Percentiles rank a stretch among this genome's conserved stretches.
Conservation (phyloP, 2,329 filamentous ascomycete genomes). For the Mycosphaerelloides madeirae region DNA sequence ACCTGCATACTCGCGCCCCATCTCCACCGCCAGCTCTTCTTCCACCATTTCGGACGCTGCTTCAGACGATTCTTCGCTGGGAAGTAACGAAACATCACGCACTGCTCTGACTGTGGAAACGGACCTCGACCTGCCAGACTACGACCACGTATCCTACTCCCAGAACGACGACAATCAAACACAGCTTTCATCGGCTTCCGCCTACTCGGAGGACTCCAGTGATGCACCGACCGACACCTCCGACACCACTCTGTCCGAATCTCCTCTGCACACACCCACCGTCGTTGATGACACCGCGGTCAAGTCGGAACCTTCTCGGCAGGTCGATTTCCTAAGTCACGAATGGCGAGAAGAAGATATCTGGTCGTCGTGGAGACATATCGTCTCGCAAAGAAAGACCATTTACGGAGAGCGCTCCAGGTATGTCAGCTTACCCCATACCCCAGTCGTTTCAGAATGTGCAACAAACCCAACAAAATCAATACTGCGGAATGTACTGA, state of each 20-base stretch:
- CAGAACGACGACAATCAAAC: slow-evolving; percentile 10
- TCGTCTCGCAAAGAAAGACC: slow-evolving; percentile 66
- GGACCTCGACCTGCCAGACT: slow-evolving; percentile 44
- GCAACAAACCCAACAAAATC: not conserved
- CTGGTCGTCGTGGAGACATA: slow-evolving; percentile 94
- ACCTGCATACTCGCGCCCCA: slow-evolving; percentile 27
- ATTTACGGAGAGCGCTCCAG: slow-evolving; percentile 72
- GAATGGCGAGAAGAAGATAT: slow-evolving; percentile 95
- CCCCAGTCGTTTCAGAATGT: not conserved
- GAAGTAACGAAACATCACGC: slow-evolving; percentile 53
- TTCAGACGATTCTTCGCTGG: slow-evolving; percentile 46
- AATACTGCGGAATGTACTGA: no score
- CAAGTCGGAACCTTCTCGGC: slow-evolving; percentile 68
- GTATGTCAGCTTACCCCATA: not conserved
- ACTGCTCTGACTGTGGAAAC: slow-evolving; percentile 51
- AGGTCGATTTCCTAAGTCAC: slow-evolving; percentile 94
- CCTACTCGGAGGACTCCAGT: slow-evolving; percentile 15
- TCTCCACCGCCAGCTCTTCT: slow-evolving; percentile 31
- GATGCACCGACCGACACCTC: slow-evolving; percentile 31
- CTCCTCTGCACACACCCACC: slow-evolving; percentile 53
- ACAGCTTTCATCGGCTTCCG: slow-evolving; percentile 7
- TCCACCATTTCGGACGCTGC: slow-evolving; percentile 42
- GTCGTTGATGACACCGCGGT: slow-evolving; percentile 78
- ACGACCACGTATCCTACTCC: slow-evolving; percentile 31
- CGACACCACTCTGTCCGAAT: slow-evolving; percentile 55